Conservation (phyloP, 148 eudicot genomes). For the Cornus suecica region DNA sequence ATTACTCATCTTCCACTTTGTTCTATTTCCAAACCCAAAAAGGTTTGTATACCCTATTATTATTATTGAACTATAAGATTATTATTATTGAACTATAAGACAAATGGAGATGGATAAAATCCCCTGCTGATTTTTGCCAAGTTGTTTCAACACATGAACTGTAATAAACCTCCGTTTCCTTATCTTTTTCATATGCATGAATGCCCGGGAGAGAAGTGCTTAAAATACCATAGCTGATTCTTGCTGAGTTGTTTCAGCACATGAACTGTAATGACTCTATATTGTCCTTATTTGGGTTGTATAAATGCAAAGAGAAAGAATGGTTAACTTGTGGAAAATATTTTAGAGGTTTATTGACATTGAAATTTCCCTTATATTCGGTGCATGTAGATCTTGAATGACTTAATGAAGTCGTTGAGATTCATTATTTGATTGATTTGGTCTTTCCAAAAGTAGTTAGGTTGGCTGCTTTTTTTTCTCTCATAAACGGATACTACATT, state of each 20-base stretch:
- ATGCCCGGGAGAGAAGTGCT: too few species aligned
- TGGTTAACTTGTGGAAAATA: background rate
- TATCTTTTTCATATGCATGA: too few species aligned
- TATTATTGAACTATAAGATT: too few species aligned
- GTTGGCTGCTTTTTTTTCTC: too few species aligned
- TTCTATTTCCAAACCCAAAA: conserved; percentile 82
- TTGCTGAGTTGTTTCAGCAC: background rate
- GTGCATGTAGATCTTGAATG: too few species aligned
- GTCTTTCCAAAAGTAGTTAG: too few species aligned
- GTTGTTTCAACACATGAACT: too few species aligned
- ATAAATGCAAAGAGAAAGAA: background rate
- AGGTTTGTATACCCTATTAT: conserved; percentile 32
- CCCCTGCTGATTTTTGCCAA: background rate
- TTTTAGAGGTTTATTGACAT: background rate
- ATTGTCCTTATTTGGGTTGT: background rate
- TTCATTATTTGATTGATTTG: too few species aligned
- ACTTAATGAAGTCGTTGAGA: too few species aligned
- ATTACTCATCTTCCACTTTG: conserved; percentile 80
- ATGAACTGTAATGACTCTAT: background rate
- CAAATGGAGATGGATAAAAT: background rate
- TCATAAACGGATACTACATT: too few species aligned
- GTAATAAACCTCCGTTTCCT: too few species aligned
- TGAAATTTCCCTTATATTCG: too few species aligned
- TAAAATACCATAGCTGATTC: background rate
- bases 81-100: background rate